A percentile compares a stretch with the other conserved stretches of the same genome.
phyloP scores from a whole-genome alignment of 2,329 filamentous ascomycete genomes.

The Penicillium sp. region DNA sequence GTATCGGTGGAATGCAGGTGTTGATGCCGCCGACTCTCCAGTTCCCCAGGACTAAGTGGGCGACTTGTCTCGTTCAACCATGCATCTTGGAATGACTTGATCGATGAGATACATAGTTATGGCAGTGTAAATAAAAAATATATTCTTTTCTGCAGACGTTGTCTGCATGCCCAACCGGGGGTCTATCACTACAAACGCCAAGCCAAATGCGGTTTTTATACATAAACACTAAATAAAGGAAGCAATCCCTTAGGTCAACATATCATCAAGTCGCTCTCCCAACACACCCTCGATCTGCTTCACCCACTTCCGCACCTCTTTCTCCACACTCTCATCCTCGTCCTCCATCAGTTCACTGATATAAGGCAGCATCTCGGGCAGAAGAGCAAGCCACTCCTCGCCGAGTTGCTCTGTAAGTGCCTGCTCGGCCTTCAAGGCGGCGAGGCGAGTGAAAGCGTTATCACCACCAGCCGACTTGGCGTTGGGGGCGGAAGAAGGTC shows the following conservation, averaged over 20 bases:
- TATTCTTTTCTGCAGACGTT: constrained; percentile 12
- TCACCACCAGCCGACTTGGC: constrained; percentile 45
- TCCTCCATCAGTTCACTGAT: constrained; percentile 96
- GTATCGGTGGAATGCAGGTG: constrained; percentile 38
- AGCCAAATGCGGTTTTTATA: constrained; percentile 24
- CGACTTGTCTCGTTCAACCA: too few relatives aligned
- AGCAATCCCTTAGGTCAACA: constrained; percentile 66
- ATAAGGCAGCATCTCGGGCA: constrained; percentile 94
- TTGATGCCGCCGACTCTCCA: constrained; percentile 28
- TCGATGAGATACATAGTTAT: not conserved
- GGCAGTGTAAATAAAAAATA: not conserved
- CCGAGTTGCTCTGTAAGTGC: constrained; percentile 73
- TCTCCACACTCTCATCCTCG: constrained; percentile 88
- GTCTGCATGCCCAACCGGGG: constrained; percentile 4
- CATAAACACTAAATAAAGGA: constrained; percentile 11
- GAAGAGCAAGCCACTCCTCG: constrained; percentile 85
- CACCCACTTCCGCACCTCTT: constrained; percentile 86
- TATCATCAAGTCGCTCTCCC: constrained; percentile 84
- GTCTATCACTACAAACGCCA: constrained; percentile 20
- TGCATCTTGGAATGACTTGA: too few relatives aligned
- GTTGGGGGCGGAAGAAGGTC: constrained; percentile 46
- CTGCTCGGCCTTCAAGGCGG: constrained; percentile 77
- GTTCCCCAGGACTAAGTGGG: constrained; percentile 26
- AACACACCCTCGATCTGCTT: constrained; percentile 81
- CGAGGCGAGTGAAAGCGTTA: constrained; percentile 66